Conservation (phyloP, 768 basidiomycete genomes). For the Calocybe indica region DNA sequence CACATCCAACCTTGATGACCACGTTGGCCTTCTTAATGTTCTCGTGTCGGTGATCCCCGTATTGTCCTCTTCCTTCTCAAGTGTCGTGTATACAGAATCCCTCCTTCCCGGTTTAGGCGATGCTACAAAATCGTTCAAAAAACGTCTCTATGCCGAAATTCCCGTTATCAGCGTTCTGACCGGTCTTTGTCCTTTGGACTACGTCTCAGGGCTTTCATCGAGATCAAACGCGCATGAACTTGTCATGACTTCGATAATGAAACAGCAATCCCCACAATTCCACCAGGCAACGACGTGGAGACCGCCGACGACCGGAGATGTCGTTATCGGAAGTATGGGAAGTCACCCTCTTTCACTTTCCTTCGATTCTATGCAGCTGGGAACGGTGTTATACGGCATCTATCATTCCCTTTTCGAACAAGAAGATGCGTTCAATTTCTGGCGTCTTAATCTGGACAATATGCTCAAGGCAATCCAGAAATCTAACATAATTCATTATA, state of each 20-base stretch:
- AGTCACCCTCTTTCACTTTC: constrained; percentile 4
- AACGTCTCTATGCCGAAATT: constrained; percentile 25
- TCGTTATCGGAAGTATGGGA: constrained; percentile 1
- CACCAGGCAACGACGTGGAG: constrained; percentile 34
- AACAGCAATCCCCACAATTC: constrained; percentile 17
- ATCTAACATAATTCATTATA: constrained; percentile 20
- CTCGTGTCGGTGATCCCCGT: constrained; percentile 24
- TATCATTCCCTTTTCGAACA: constrained; percentile 32
- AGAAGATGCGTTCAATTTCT: constrained; percentile 21
- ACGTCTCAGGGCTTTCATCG: constrained; percentile 28
- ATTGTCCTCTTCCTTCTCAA: constrained; percentile 9
- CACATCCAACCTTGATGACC: constrained; percentile 33
- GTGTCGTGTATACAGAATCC: constrained; percentile 27
- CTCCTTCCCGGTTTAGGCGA: constrained; percentile 18
- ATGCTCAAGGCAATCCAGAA: constrained; percentile 10
- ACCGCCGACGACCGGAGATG: constrained; percentile 18
- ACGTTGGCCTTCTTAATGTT: constrained; percentile 32
- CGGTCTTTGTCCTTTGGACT: constrained; percentile 27
- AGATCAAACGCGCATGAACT: constrained; percentile 31
- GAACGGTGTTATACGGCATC: constrained; percentile 28
- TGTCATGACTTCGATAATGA: constrained; percentile 4
- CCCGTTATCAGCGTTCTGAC: constrained; percentile 25
- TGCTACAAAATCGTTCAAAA: constrained; percentile 22
- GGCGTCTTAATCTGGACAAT: constrained; percentile 6
- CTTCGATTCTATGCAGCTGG: constrained; percentile 22